Base-by-base conservation (phyloP, 345 rosid species). In the Noccaea bulbosa region DNA sequence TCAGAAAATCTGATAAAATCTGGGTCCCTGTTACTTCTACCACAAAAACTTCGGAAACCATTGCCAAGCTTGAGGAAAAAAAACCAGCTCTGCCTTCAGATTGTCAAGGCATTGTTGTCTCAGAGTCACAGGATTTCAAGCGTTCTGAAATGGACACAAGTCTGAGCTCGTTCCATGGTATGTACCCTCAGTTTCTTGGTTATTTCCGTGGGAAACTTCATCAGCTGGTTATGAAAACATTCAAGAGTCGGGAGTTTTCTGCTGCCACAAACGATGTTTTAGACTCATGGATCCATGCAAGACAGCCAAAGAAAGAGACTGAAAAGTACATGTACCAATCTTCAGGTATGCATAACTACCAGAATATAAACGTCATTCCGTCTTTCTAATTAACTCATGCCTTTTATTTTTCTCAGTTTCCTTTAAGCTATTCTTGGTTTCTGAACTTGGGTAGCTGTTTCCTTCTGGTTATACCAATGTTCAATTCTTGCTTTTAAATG, bases 141-240 rank as follows among this genome's bases (percentile, higher is more conserved):
- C 45, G 30, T 65, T 60, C 72, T 72, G 81, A 76, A 38, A 75
- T 35, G 50, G 63, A 46, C 65, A 46, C 57, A 71, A 70, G 59
- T 68, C 71, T 76, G 53, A 59, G 76, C 76, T 78, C 75, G 16
- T 90, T 95, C 72, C 92, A 92, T 67, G 74, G 76, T 62, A 63
- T 76, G 76, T 92, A 95, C 55, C 99, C 99, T 27, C 99, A 95
- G 76, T 95, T 92, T 73, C 81, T 92, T 72, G 99, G 97, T 71
- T 95, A 81, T 78, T 88, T 87, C 74, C 84, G 93, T 62, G 97
- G 98, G 68, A 92, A 87, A 81, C 90, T 95, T 55, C 97, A 95
- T 83, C 93, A 87, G 72, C 76, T 95, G 85, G 93, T 92, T 40
- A 95, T 95, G 99, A 92, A 91, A 83, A 88, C 98, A 7, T 95